phyloP scores from a whole-genome alignment of 192 early-diverging fungal genomes.

The Podila epigama region DNA sequence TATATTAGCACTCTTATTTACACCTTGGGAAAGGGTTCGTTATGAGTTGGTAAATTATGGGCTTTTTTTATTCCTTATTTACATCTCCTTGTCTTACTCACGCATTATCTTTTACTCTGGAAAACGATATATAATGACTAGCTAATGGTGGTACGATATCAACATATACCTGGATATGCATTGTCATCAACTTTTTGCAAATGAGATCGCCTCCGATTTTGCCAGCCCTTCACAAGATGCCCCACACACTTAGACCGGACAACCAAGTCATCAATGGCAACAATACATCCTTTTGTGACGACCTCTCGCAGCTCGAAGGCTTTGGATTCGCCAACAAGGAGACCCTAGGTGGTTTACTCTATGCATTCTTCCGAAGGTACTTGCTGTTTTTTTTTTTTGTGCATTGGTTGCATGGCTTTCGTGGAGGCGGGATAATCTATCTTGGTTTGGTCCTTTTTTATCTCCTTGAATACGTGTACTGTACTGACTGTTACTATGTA shows the following conservation, averaged over 20 bases:
- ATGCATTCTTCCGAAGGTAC: slow-evolving; percentile 82
- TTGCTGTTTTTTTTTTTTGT: slow-evolving; percentile 49
- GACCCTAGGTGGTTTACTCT: slow-evolving; percentile 80
- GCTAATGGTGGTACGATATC: slow-evolving; percentile 96
- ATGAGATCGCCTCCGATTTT: slow-evolving; percentile 88
- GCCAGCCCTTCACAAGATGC: slow-evolving; percentile 78
- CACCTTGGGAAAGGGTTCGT: too few species aligned
- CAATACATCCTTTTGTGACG: slow-evolving; percentile 79
- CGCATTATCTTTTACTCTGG: not conserved
- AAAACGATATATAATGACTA: too few species aligned
- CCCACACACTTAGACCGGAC: slow-evolving; percentile 33
- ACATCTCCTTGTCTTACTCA: not conserved
- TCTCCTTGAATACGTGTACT: too few species aligned
- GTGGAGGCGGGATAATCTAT: too few species aligned
- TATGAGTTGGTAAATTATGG: too few species aligned
- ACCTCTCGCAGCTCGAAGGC: slow-evolving; percentile 68
- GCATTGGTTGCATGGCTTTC: too few species aligned
- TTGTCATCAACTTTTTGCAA: slow-evolving; percentile 94
- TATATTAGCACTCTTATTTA: slow-evolving; percentile 18
- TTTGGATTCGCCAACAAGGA: slow-evolving; percentile 78
- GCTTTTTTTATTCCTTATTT: too few species aligned
- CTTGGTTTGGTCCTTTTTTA: too few species aligned
- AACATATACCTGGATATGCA: slow-evolving; percentile 94
- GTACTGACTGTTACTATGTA: too few species aligned
- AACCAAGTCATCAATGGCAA: slow-evolving; percentile 57